Conservation (phyloP, 768 basidiomycete species). For the Suillus alpinus region DNA sequence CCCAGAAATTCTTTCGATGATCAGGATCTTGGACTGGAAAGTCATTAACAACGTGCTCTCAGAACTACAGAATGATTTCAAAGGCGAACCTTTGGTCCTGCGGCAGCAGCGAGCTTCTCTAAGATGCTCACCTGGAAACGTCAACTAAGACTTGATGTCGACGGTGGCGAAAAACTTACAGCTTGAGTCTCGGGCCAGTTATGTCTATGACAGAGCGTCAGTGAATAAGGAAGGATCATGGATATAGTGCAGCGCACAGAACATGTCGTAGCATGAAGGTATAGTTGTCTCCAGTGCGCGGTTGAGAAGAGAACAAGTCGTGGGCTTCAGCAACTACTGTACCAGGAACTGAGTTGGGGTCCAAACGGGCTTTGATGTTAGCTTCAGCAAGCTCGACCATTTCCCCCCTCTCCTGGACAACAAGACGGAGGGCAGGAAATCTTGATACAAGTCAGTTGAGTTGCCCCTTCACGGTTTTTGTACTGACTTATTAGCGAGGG, state of each 20-base stretch:
- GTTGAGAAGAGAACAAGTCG: conserved; percentile 39
- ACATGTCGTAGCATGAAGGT: conserved; percentile 3
- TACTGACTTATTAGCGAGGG: conserved; percentile 35
- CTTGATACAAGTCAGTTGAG: not conserved
- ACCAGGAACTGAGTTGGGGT: conserved; percentile 30
- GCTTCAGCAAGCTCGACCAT: not conserved
- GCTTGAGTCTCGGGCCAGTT: conserved; percentile 13
- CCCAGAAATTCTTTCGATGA: conserved; percentile 1
- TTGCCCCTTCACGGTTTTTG: not conserved
- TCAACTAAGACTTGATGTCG: not conserved
- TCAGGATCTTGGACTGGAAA: conserved; percentile 3
- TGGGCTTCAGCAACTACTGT: conserved; percentile 37
- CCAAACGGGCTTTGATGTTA: conserved; percentile 25
- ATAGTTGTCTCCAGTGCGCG: not conserved
- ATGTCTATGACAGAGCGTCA: conserved; percentile 4
- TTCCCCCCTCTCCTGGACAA: conserved; percentile 38
- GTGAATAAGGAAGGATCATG: not conserved
- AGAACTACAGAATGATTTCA: not conserved
- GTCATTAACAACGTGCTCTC: not conserved
- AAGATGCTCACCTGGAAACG: not conserved
- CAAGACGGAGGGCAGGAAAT: conserved; percentile 18
- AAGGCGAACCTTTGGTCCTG: conserved; percentile 3
- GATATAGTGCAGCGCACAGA: not conserved
- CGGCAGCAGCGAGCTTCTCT: not conserved
- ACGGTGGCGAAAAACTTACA: not conserved